phyloP scores from a whole-genome alignment of 352 stramenopile species.

The Globisporangium megalacanthum region DNA sequence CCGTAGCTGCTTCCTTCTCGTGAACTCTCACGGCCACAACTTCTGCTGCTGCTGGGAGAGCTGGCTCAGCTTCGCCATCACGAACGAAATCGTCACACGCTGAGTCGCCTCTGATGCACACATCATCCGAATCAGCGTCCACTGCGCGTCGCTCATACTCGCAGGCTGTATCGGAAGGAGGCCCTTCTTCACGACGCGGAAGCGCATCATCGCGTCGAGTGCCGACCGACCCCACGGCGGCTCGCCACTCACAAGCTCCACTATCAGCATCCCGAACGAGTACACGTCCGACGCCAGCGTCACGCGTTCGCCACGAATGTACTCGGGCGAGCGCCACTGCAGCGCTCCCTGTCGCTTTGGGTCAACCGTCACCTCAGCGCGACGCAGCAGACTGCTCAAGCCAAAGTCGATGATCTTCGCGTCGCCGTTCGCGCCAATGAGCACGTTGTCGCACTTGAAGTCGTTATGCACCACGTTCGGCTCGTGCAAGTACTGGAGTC shows the following conservation, averaged over 20 bases:
- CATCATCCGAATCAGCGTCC: constrained; percentile 13
- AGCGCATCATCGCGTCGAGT: not conserved
- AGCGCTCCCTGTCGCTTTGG: not conserved
- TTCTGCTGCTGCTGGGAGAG: not conserved
- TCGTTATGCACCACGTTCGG: constrained; percentile 5
- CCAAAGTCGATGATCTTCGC: constrained; percentile 25
- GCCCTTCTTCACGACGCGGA: not conserved
- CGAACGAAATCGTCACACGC: not conserved
- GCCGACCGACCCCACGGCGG: constrained; percentile 7
- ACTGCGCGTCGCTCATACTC: constrained; percentile 1
- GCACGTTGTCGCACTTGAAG: constrained; percentile 11
- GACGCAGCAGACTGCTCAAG: constrained; percentile 3
- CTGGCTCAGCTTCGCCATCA: constrained; percentile 2
- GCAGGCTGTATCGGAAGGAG: not conserved
- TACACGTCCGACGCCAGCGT: constrained; percentile 19
- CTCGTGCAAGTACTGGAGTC: constrained; percentile 21
- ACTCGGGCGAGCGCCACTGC: constrained; percentile 18
- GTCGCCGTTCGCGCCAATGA: constrained; percentile 31
- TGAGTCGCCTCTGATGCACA: constrained; percentile 5
- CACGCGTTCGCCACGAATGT: not conserved
- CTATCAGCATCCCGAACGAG: constrained; percentile 19
- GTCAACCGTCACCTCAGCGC: not conserved
- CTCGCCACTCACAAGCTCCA: constrained; percentile 11
- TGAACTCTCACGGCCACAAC: too few species aligned
- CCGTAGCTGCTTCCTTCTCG: too few species aligned